Base-by-base conservation (phyloP, 352 stramenopile species). In the Phytophthora rubi region DNA sequence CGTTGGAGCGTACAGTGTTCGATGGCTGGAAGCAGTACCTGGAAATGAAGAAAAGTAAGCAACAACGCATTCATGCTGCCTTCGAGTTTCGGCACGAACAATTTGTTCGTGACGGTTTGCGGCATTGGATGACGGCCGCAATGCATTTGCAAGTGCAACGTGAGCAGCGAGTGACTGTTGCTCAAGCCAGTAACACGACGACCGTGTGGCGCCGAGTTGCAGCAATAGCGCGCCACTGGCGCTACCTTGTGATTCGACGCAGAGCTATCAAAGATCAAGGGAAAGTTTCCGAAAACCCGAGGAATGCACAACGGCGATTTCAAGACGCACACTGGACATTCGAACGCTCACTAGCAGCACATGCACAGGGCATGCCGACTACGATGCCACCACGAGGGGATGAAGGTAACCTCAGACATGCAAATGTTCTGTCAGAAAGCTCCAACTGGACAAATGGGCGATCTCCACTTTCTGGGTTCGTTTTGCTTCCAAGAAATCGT, bases 21-120 rank as follows among this genome's bases (percentile, higher is more conserved):
- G 62, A 59, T 3, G 49, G 59, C 5, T 89, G 77, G 79, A 75
- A 73, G 32, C 52, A 59, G 23, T 88, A 88, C 47, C 23, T 85
- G 12, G 6, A 52, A 0, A 23, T 7, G 6, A 83, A 83, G 56
- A 59, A 26, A 23, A 49, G 26, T 3, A 82, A 88, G 8, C 77
- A 83, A 18, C 62, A 82, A 10, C 77, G 76, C 2, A 75, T 88
- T 48, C 83, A 86, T 30, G 73, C 71, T 12, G 79, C 83, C 2
- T 53, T 91, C 5, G 79, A 88, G 42, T 85, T 86, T 69, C 79
- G 81, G 3, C 76, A 91, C 59, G 35, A 72, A 12, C 61, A 74
- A 8, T 76, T 86, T 64, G 53, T 89, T 37, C 73, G 75, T 8
- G 68, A 82, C 49, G 83, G 79, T 23, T 64, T 91, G 48, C 62